phyloP scores from a whole-genome alignment of 306 rosid species.

The Luffa acutangula region DNA sequence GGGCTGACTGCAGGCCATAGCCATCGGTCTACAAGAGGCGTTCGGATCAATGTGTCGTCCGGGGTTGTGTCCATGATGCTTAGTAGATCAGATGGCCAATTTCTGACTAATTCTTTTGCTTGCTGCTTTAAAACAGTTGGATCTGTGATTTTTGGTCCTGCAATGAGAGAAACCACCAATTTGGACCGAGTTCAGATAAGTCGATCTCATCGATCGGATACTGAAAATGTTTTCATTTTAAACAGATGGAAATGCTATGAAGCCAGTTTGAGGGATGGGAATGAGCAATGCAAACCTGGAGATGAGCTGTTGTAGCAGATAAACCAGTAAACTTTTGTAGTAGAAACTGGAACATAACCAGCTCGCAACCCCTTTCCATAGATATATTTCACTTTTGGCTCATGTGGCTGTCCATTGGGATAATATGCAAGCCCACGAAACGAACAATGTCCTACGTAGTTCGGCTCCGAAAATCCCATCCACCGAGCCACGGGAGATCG shows the following conservation, averaged over 20 bases:
- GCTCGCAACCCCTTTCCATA: constrained; percentile 80
- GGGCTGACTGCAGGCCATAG: constrained; percentile 76
- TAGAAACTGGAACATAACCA: constrained; percentile 75
- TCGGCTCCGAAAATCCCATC: constrained; percentile 79
- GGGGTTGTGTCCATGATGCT: constrained; percentile 54
- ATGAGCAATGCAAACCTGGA: constrained; percentile 40
- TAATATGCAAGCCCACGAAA: constrained; percentile 66
- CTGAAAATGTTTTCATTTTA: neutral
- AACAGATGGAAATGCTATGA: neutral
- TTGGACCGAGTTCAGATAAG: neutral
- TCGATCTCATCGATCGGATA: neutral
- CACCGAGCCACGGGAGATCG: constrained; percentile 75
- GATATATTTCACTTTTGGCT: constrained; percentile 49
- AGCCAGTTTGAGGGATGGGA: neutral
- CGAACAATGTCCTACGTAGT: constrained; percentile 60
- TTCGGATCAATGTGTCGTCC: constrained; percentile 42
- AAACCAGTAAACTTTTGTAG: constrained; percentile 86
- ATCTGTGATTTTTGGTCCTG: constrained; percentile 62
- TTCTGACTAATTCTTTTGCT: constrained; percentile 48
- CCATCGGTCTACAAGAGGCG: constrained; percentile 84
- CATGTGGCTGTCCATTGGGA: constrained; percentile 55
- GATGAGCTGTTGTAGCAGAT: constrained; percentile 69
- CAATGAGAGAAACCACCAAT: neutral
- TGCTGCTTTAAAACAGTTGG: constrained; percentile 38
- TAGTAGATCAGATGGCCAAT: constrained; percentile 50